Conservation (phyloP, 2,329 filamentous ascomycete genomes). For the Pseudonectria foliicola region DNA sequence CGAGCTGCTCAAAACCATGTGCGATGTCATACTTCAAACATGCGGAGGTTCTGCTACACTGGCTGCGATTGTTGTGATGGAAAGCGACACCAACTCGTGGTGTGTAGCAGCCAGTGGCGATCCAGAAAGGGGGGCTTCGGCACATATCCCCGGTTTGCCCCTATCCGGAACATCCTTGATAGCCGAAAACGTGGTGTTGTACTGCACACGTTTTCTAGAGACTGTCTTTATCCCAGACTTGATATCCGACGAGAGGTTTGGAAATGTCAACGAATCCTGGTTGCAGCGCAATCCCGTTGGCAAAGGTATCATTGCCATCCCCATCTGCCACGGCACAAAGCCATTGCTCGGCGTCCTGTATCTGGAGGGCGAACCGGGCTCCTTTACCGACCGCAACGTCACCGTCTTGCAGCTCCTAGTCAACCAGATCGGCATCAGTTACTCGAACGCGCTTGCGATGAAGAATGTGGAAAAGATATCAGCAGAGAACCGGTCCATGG, state of each 20-base stretch:
- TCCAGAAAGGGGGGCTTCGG: constrained; percentile 59
- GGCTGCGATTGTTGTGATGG: constrained; percentile 67
- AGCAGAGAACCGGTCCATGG: constrained; percentile 71
- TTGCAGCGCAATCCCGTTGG: constrained; percentile 60
- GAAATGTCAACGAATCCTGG: constrained; percentile 65
- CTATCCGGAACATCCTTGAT: constrained; percentile 60
- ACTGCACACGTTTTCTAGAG: constrained; percentile 70
- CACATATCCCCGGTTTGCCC: constrained; percentile 59
- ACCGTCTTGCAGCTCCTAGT: constrained; percentile 64
- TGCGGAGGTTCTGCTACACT: constrained; percentile 64
- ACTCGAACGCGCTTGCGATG: constrained; percentile 60
- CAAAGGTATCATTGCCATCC: constrained; percentile 72
- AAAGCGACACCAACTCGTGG: constrained; percentile 57
- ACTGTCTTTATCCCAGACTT: constrained; percentile 68
- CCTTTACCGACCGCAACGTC: constrained; percentile 68
- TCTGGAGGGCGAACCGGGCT: constrained; percentile 65
- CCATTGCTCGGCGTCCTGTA: constrained; percentile 68
- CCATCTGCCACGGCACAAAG: constrained; percentile 66
- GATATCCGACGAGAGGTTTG: constrained; percentile 68
- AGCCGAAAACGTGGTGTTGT: constrained; percentile 70
- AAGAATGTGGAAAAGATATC: constrained; percentile 71
- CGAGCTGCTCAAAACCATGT: constrained; percentile 71
- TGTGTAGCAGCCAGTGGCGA: constrained; percentile 68
- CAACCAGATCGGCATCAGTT: constrained; percentile 70
- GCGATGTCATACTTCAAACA: constrained; percentile 71